phyloP scores from a whole-genome alignment of 306 rosid genomes.

The Rosa rugosa region DNA sequence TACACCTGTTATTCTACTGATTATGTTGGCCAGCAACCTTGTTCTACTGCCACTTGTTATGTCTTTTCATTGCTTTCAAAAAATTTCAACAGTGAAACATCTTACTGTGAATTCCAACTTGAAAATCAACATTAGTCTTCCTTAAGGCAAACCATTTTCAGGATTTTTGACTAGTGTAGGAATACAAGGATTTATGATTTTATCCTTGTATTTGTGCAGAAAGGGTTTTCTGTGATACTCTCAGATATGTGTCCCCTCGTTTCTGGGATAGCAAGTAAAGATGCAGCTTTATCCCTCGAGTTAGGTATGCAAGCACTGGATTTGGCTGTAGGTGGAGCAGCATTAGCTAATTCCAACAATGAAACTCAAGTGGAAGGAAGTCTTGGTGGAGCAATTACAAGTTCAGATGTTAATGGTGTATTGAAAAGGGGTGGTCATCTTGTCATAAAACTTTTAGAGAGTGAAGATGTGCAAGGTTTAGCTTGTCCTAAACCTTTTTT shows the following conservation, averaged over 20 bases:
- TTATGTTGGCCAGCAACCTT: not conserved
- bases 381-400: slow-evolving; percentile 17
- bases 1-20: not conserved
- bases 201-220: slow-evolving; percentile 34
- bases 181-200: slow-evolving; percentile 5
- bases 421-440: slow-evolving; percentile 73
- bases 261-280: slow-evolving; percentile 83
- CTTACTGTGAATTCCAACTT: not conserved
- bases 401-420: slow-evolving; percentile 44
- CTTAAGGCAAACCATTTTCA: not conserved
- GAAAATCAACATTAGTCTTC: not conserved
- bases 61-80: not conserved
- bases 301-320: slow-evolving; percentile 79
- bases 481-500: not conserved
- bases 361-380: slow-evolving; percentile 27
- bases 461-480: slow-evolving; percentile 82
- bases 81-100: not conserved
- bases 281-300: slow-evolving; percentile 76
- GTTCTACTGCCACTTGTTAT: not conserved
- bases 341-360: slow-evolving; percentile 27
- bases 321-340: slow-evolving; percentile 70
- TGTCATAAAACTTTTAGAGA: slow-evolving; percentile 80
- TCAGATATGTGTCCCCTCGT: slow-evolving; percentile 90
- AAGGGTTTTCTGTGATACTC: slow-evolving; percentile 74
- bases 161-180: not conserved